These are phyloP conservation scores for Colletotrichum sp. DNA, from an alignment of 2,329 filamentous ascomycete genomes.

Conservation along the genomic window DNA sequence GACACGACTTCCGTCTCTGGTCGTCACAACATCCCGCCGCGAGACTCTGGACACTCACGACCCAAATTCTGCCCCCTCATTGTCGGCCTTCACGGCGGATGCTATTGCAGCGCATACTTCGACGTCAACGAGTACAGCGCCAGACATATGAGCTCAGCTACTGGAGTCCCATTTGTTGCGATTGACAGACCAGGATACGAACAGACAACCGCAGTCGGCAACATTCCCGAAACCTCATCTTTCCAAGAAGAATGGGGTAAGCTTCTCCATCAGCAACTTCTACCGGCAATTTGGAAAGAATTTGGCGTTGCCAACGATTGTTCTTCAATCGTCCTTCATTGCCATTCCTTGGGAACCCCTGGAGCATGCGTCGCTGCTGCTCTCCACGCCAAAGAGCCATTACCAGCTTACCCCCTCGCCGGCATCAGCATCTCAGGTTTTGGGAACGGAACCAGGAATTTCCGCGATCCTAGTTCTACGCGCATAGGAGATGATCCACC, in stretches of 20 bases:
- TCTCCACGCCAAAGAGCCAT: not conserved
- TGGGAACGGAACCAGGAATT: slow-evolving; percentile 2
- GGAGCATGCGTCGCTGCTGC: slow-evolving; percentile 24
- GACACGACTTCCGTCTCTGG: slow-evolving; percentile 4
- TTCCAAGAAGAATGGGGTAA: slow-evolving; percentile 12
- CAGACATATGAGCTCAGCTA: slow-evolving; percentile 1
- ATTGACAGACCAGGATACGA: slow-evolving; percentile 26
- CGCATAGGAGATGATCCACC: not conserved
- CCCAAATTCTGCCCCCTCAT: slow-evolving; percentile 15
- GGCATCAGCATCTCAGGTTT: slow-evolving; percentile 26
- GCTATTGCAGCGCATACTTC: slow-evolving; percentile 23
- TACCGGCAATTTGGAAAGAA: slow-evolving; percentile 24
- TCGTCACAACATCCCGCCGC: not conserved
- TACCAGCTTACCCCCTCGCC: slow-evolving; percentile 22
- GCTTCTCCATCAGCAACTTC: slow-evolving; percentile 18
- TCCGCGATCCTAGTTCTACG: not conserved
- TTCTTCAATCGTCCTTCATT: slow-evolving; percentile 23
- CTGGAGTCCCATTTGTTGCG: slow-evolving; percentile 25
- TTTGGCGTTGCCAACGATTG: slow-evolving; percentile 21
- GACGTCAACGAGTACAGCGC: slow-evolving; percentile 24
- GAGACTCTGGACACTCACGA: not conserved
- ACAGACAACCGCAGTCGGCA: slow-evolving; percentile 14
- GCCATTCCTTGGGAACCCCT: slow-evolving; percentile 25
- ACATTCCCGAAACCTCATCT: slow-evolving; percentile 1
- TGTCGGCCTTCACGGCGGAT: slow-evolving; percentile 26